Evolutionary conservation across 257 asterid genomes (phyloP), one percentile per base, ranked within the genome.

Genomic region (Solanum rostratum): DNA sequence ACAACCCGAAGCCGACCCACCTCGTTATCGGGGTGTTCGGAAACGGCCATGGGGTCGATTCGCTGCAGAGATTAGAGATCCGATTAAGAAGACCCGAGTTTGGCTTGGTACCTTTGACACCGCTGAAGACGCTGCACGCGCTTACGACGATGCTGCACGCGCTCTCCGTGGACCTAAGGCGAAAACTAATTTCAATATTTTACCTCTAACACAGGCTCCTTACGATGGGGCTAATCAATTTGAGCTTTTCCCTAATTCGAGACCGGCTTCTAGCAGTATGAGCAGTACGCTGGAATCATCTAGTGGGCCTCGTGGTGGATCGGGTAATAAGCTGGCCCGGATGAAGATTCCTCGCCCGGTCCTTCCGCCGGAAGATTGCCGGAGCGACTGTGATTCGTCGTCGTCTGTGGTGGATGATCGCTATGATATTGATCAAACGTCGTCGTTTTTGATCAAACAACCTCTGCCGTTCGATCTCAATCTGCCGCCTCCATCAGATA

Each of bases 31-130:
- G 27, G 85, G 81, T 13, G 85, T 83, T 11, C 79, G 85, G n/a
- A 83, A 83, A 59, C 85, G 85, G 11, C 85, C 85, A 83, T 83
- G 85, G 85, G 85, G 85, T 33, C 41, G 85, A 50, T 83, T 83
- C 19, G 85, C 85, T 0, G 85, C 85, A 6, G 85, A 83, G 69
- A 83, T 83, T 29, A 69, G 85, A 74, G 85, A 83, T 65, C 81
- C 85, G 55, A 66, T 50, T 2, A 83, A 68, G 20, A 83, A 52
- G 39, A 74, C 85, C 14, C 85, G 81, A 16, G 85, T 83, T 20
- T 83, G 85, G 85, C 68, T 83, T 20, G 85, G 85, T 0, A 83
- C 85, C 27, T 83, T 83, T 46, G 79, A 83, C 37, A 83, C 81
- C 14, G 85, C 81, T 22, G 81, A 83, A 52, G 85, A 68, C 5